Evolutionary conservation across 371 early-diverging fungal genomes (phyloP).

Genomic region (Saksenaea vasiformis): DNA sequence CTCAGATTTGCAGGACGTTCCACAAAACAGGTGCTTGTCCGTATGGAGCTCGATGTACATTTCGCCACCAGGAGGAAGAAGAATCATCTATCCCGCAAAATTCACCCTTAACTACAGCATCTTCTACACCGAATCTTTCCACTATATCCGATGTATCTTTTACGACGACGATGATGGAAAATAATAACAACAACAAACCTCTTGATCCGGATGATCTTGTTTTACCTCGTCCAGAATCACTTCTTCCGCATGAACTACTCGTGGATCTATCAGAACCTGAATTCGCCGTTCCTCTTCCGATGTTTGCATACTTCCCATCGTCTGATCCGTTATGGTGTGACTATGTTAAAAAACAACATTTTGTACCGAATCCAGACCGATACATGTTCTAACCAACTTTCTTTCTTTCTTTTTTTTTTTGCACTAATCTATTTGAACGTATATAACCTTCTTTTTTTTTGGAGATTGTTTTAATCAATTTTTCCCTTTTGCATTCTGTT

Average conservation of each 20-base stretch:
- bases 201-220: slow-evolving; percentile 14
- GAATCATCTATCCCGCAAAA: not conserved
- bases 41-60: slow-evolving; percentile 96
- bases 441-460: not conserved
- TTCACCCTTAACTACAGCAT: slow-evolving; percentile 1
- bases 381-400: not conserved
- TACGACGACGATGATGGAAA: slow-evolving; percentile 3
- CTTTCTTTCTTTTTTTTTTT: not conserved
- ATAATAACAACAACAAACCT: not conserved
- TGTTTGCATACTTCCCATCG: not conserved
- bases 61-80: slow-evolving; percentile 70
- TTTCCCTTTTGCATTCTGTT: slow-evolving; percentile 1
- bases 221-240: slow-evolving; percentile 33
- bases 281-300: not conserved
- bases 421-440: not conserved
- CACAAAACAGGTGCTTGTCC: slow-evolving; percentile 89
- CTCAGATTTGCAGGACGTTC: slow-evolving; percentile 87
- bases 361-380: not conserved
- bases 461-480: not conserved
- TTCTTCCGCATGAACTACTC: slow-evolving; percentile 38
- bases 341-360: not conserved
- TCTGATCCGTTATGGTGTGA: not conserved
- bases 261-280: slow-evolving; percentile 29
- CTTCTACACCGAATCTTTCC: slow-evolving; percentile 6
- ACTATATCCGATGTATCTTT: not conserved